phyloP scores from a whole-genome alignment of 805 yeast genomes.

The Teunomyces cretensis region DNA sequence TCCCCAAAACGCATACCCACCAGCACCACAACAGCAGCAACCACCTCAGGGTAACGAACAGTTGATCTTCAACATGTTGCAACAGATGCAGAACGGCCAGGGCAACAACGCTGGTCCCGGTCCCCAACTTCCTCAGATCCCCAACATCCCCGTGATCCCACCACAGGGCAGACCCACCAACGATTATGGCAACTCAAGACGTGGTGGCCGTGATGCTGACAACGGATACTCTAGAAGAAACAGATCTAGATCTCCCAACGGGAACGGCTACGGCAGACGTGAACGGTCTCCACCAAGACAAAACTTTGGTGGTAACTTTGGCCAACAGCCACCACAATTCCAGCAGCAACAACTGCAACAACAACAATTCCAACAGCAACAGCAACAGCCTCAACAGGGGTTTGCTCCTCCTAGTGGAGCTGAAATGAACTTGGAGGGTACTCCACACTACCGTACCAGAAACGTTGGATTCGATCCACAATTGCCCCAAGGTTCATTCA shows the following conservation, averaged over 20 bases:
- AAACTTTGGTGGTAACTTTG: conserved; percentile 7
- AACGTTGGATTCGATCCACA: conserved; percentile 67
- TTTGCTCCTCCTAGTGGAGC: conserved; percentile 23
- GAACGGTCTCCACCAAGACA: conserved; percentile 31
- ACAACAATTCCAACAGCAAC: conserved; percentile 12
- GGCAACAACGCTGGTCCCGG: conserved; percentile 2
- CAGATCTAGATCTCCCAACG: conserved; percentile 54
- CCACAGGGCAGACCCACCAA: conserved; percentile 10
- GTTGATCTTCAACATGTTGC: conserved; percentile 51
- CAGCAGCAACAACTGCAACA: conserved; percentile 11
- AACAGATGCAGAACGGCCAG: conserved; percentile 44
- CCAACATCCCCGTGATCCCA: conserved; percentile 7
- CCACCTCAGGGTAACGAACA: conserved; percentile 25
- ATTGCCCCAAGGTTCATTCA: conserved; percentile 75
- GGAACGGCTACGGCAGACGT: conserved; percentile 18
- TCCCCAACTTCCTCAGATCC: conserved; percentile 9
- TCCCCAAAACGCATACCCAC: conserved; percentile 12
- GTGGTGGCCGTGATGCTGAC: conserved; percentile 29
- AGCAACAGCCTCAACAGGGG: conserved; percentile 9
- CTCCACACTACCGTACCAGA: conserved; percentile 75
- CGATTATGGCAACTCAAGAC: conserved; percentile 22
- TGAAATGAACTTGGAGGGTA: conserved; percentile 68
- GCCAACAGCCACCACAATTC: background rate
- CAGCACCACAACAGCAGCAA: conserved; percentile 10
- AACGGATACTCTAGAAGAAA: conserved; percentile 46